Evolutionary conservation across 1,139 yeast species (phyloP).

Genomic region (Candida tropicalis): DNA sequence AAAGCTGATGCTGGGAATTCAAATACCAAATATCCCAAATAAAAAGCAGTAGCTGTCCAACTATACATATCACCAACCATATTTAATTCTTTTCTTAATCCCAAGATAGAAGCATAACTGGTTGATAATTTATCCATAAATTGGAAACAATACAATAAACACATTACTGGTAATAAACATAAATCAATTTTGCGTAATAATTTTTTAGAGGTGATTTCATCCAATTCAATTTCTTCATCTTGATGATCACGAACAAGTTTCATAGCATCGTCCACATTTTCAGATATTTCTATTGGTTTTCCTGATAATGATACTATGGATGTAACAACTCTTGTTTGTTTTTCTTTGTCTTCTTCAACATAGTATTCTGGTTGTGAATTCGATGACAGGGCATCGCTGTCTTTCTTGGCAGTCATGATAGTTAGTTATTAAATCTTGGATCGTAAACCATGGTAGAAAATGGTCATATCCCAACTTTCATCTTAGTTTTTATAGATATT

Average conservation of each 20-base stretch:
- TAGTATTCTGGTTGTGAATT: not conserved
- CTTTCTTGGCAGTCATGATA: not conserved
- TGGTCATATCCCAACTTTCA: too few relatives aligned
- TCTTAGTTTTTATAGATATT: too few relatives aligned
- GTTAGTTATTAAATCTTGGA: too few relatives aligned
- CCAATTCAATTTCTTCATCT: conserved; percentile 19
- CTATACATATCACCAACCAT: conserved; percentile 56
- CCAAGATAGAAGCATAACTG: conserved; percentile 63
- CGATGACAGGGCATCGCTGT: not conserved
- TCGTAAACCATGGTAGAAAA: too few relatives aligned
- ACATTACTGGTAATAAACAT: conserved; percentile 56
- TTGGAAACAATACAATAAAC: conserved; percentile 59
- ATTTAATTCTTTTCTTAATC: conserved; percentile 48
- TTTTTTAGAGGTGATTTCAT: conserved; percentile 20
- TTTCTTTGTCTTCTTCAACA: not conserved
- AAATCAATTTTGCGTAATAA: conserved; percentile 52
- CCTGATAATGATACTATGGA: not conserved
- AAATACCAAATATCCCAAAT: conserved; percentile 53
- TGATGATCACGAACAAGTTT: conserved; percentile 24
- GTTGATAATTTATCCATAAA: conserved; percentile 67
- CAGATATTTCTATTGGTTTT: not conserved
- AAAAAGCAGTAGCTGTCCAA: conserved; percentile 61
- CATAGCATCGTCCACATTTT: conserved; percentile 41
- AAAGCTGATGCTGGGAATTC: conserved; percentile 48
- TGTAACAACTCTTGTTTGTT: not conserved